Evolutionary conservation across 2,329 filamentous ascomycete genomes (phyloP).

Genomic region (Fusarium tanahbumbuense): DNA sequence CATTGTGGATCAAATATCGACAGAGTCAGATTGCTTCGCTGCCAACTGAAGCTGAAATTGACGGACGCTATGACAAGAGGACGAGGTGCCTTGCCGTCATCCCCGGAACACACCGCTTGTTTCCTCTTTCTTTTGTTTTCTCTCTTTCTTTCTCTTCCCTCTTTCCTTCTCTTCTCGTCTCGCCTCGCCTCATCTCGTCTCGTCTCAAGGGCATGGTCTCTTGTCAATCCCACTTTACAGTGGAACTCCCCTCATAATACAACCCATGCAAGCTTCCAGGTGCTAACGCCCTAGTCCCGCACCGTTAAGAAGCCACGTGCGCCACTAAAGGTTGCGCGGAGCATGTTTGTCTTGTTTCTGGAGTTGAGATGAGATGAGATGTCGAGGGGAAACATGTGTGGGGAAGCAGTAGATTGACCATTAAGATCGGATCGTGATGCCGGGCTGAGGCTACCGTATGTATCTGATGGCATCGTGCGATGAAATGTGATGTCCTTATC

Average conservation of each 20-base stretch:
- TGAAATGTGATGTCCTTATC: background rate
- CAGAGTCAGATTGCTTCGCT: background rate
- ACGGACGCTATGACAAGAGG: slow-evolving; percentile 28
- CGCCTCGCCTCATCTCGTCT: slow-evolving; percentile 16
- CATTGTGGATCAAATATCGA: slow-evolving; percentile 7
- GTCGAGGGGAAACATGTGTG: slow-evolving; percentile 36
- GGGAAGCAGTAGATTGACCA: slow-evolving; percentile 40
- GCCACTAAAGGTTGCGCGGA: slow-evolving; percentile 41
- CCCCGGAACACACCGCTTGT: slow-evolving; percentile 36
- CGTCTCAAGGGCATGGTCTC: slow-evolving; percentile 3
- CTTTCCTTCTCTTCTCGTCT: slow-evolving; percentile 4
- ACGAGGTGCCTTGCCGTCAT: slow-evolving; percentile 19
- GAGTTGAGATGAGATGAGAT: slow-evolving; percentile 21
- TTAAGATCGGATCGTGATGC: slow-evolving; percentile 42
- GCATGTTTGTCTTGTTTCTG: slow-evolving; percentile 18
- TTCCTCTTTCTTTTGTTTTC: slow-evolving; percentile 23
- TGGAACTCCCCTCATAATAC: slow-evolving; percentile 25
- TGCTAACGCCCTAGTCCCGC: slow-evolving; percentile 46
- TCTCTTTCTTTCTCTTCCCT: slow-evolving; percentile 13
- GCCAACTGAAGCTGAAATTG: slow-evolving; percentile 28
- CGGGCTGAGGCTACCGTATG: slow-evolving; percentile 25
- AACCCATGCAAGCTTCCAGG: slow-evolving; percentile 34
- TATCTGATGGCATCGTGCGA: slow-evolving; percentile 25
- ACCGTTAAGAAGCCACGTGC: slow-evolving; percentile 48
- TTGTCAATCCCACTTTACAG: slow-evolving; percentile 8